Conservation (phyloP, 176 grass and related monocot species). For the Oryza brachyantha region DNA sequence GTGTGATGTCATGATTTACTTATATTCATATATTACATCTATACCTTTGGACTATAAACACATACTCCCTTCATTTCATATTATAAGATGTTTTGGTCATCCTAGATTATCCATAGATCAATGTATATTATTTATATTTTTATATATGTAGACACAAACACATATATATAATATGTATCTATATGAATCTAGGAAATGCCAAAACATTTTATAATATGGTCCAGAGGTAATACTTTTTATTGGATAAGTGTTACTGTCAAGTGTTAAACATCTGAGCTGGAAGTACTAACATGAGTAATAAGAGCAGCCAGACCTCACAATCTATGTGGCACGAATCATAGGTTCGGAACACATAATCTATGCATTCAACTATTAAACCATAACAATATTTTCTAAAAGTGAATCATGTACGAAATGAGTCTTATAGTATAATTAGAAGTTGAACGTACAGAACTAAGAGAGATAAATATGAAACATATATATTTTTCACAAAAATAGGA, state of each 20-base stretch:
- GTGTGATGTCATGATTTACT: not conserved
- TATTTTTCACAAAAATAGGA: too few relatives aligned
- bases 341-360: slow-evolving; percentile 20
- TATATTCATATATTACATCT: not conserved
- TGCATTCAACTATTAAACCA: not conserved
- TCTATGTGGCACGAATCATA: not conserved
- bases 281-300: not conserved
- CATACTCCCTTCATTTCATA: too few relatives aligned
- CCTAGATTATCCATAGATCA: too few relatives aligned
- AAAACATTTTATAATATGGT: too few relatives aligned
- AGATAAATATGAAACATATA: not conserved
- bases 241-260: not conserved
- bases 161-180: too few relatives aligned
- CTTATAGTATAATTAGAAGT: too few relatives aligned
- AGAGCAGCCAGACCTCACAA: not conserved
- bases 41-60: slow-evolving; percentile 3
- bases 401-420: not conserved
- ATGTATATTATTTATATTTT: too few relatives aligned
- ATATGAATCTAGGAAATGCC: too few relatives aligned
- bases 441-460: not conserved
- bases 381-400: not conserved
- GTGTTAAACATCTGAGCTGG: not conserved
- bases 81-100: too few relatives aligned
- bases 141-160: too few relatives aligned
- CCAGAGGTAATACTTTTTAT: too few relatives aligned